Evolutionary conservation across 73 alveolate genomes (phyloP), one percentile per base, ranked within the genome.

Genomic region (Diophrys appendiculata): DNA sequence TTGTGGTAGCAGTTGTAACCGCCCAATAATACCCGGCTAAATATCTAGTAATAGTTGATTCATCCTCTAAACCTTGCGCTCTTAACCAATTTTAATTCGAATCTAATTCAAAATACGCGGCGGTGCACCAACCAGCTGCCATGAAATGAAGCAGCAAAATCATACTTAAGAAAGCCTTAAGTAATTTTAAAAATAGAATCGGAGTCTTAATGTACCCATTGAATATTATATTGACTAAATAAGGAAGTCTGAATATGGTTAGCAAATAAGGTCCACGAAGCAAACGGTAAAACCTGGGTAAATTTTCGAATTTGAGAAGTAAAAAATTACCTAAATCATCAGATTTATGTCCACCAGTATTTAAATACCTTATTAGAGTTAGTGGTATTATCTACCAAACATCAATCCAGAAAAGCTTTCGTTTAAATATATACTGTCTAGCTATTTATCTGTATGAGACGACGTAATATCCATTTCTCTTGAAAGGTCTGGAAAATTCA

Each of bases 11-110:
- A n/a, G 96, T 90, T 34, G 67, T 87, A 26, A 81, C 76, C 1
- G 90, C 96, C 91, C 94, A 90, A 68, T 90, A 90, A 22, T 86
- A 56, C 23, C 85, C 64, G n/a, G 93, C 54, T 26, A 90, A 25
- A 73, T 86, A 90, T 75, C 72, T 54, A 33, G 43, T 54, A 30
- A 31, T 27, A 31, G 68, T 68, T 25, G 65, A 69, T 8, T 29
- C 70, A 65, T 88, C 87, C 24, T 27, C 29, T 22, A 86, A 3
- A n/a, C 54, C 73, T 0, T 32, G 27, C n/a, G 76, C 70, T 23
- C 3, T 32, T 29, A 73, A 26, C 93, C 93, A 86, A 25, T 30
- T 29, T 0, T 73, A 77, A 3, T 73, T 32, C n/a, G 53, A 68
- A 22, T 77, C 72, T 1, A 25, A 23, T 5, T 78, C 79, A 28